Evolutionary conservation across 2,329 filamentous ascomycete species (phyloP).

Genomic region (Phoma herbarum): DNA sequence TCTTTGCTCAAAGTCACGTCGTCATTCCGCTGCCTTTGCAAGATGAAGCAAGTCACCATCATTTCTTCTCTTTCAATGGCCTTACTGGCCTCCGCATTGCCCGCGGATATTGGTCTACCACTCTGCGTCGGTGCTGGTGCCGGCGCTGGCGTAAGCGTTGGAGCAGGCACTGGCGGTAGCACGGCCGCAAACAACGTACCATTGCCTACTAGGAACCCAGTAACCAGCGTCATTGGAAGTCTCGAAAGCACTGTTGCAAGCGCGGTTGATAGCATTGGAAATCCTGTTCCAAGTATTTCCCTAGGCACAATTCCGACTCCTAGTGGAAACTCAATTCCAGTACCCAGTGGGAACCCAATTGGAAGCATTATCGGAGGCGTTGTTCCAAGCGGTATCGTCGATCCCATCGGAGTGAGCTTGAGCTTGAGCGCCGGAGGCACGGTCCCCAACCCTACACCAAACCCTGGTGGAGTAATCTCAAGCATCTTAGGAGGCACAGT

Average conservation of each 20-base stretch:
- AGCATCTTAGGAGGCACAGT: not conserved
- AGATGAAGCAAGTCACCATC: not conserved
- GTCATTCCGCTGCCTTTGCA: not conserved
- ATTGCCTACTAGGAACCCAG: not conserved
- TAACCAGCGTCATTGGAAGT: not conserved
- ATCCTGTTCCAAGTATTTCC: not conserved
- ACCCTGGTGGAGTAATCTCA: not conserved
- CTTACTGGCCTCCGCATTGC: not conserved
- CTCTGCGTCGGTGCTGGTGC: not conserved
- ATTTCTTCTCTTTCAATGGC: not conserved
- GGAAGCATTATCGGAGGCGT: not conserved
- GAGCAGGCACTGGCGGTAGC: not conserved
- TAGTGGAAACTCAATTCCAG: not conserved
- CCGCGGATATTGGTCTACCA: not conserved
- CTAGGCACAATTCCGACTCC: not conserved
- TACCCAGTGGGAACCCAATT: not conserved
- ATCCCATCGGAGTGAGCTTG: not conserved
- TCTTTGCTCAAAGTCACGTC: not conserved
- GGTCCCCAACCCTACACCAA: not conserved
- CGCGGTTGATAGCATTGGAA: not conserved
- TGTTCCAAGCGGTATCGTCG: not conserved
- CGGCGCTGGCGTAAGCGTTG: not conserved
- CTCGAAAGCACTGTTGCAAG: not conserved
- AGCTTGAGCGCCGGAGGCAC: not conserved
- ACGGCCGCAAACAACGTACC: not conserved